Evolutionary conservation across 345 rosid species (phyloP).

Genomic region (Citrus glauca): DNA sequence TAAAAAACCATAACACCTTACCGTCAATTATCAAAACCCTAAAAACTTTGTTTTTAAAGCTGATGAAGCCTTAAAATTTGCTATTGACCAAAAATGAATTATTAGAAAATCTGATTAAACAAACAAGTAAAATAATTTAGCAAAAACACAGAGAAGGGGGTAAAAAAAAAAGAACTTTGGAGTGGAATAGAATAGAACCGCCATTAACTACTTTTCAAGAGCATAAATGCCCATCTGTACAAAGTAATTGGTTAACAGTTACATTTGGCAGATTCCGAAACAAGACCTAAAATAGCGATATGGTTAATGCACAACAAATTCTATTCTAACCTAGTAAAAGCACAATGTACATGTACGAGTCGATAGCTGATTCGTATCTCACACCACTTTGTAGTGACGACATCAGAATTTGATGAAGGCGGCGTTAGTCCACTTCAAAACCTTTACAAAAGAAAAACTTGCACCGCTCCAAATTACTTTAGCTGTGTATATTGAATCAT

Average conservation of each 20-base stretch:
- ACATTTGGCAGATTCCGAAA: slow-evolving; percentile 2
- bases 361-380: not conserved
- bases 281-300: not conserved
- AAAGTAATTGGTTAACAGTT: not conserved
- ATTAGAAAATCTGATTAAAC: too few species aligned
- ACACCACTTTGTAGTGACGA: slow-evolving; percentile 4
- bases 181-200: not conserved
- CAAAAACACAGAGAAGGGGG: not conserved
- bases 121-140: not conserved
- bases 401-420: not conserved
- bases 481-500: not conserved
- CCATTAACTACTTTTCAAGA: not conserved
- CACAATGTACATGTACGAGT: slow-evolving; percentile 21
- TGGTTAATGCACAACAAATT: slow-evolving; percentile 19
- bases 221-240: slow-evolving; percentile 19
- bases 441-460: not conserved
- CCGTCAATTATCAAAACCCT: too few species aligned
- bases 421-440: not conserved
- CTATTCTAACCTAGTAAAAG: slow-evolving; percentile 16
- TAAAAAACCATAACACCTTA: too few species aligned
- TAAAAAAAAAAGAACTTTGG: not conserved
- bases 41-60: too few species aligned
- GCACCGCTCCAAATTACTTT: not conserved
- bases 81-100: too few species aligned
- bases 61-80: too few species aligned